These are phyloP conservation scores for Neocallimastix lanati DNA, from an alignment of 192 early-diverging fungal species.

Conservation along the genomic window DNA sequence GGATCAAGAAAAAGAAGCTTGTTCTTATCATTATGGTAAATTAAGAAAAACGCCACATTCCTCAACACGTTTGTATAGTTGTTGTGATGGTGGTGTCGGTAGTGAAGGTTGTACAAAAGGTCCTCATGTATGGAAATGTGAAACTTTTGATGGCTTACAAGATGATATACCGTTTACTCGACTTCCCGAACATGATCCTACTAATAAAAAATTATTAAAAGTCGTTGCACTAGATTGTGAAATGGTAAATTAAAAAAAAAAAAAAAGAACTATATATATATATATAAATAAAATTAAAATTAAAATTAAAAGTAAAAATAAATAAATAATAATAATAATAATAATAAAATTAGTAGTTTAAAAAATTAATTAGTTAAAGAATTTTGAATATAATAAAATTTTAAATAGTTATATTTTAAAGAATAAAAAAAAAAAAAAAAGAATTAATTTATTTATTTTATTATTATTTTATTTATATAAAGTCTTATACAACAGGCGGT, in stretches of 20 bases:
- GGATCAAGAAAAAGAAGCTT: slow-evolving; percentile 12
- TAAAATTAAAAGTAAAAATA: too few species aligned
- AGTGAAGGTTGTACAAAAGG: slow-evolving; percentile 29
- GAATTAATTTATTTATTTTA: too few species aligned
- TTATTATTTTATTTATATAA: neutral
- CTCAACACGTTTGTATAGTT: slow-evolving; percentile 15
- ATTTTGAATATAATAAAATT: too few species aligned
- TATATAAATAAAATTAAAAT: neutral
- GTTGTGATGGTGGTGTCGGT: slow-evolving; percentile 19
- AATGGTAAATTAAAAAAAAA: slow-evolving; percentile 23
- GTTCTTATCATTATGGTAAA: slow-evolving; percentile 23
- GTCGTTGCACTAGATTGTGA: slow-evolving; percentile 52
- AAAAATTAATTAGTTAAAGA: too few species aligned
- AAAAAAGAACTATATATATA: too few species aligned
- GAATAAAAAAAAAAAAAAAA: too few species aligned
- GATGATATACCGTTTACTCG: slow-evolving; percentile 11
- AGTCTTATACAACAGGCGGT: slow-evolving; percentile 46
- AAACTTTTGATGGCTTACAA: slow-evolving; percentile 15
- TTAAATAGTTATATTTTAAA: too few species aligned
- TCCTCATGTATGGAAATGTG: slow-evolving; percentile 51
- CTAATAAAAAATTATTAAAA: neutral
- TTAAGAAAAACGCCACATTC: slow-evolving; percentile 12
- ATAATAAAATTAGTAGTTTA: too few species aligned
- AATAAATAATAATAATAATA: too few species aligned
- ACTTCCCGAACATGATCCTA: neutral